Base-by-base conservation (phyloP, 2,329 filamentous ascomycete genomes). In the Colletotrichum viniferum region DNA sequence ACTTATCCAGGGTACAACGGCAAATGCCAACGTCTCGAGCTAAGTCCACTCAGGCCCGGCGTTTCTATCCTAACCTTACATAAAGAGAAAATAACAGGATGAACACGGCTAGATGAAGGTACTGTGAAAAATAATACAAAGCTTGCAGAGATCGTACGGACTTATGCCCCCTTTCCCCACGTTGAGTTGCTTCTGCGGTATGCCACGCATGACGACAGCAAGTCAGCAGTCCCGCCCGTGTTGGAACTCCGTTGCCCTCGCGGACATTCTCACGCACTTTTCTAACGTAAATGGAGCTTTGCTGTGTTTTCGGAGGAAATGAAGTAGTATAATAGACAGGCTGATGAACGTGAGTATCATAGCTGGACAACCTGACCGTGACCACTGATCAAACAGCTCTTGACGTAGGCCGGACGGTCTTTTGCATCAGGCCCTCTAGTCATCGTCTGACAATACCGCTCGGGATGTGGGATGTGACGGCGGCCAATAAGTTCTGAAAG, bases 281-380 rank as follows among this genome's bases (percentile, higher is more conserved):
- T 82, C 84, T 13, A 81, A 79, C 69, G n/a, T 71, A 86, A 63
- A 79, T 82, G 77, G 82, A 86, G 75, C 77, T 86, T 77, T 80
- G 80, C 66, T 85, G 84, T 24, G 24, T 24, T 24, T 24, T 24
- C 24, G 24, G 24, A 24, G 24, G 24, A 24, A 24, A 32, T 12
- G 10, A 10, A 12, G 3, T 71, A 43, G 0, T 8, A 74, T 79
- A 8, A 63, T 81, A 3, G 0, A 30, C 63, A 71, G 2, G 82
- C 82, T 13, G 81, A 84, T 78, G 18, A 76, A 79, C 18, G 82
- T 78, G 76, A 82, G 80, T 83, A 7, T 79, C 65, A 16, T 10
- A 43, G 28, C 69, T 36, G 32, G 43, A 69, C 64, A 32, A 32
- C 10, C 30, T 32, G 30, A 4, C 30, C 10, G 10, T 4, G 30